Conservation (phyloP, 192 early-diverging fungal species). For the Dissophora ornata region DNA sequence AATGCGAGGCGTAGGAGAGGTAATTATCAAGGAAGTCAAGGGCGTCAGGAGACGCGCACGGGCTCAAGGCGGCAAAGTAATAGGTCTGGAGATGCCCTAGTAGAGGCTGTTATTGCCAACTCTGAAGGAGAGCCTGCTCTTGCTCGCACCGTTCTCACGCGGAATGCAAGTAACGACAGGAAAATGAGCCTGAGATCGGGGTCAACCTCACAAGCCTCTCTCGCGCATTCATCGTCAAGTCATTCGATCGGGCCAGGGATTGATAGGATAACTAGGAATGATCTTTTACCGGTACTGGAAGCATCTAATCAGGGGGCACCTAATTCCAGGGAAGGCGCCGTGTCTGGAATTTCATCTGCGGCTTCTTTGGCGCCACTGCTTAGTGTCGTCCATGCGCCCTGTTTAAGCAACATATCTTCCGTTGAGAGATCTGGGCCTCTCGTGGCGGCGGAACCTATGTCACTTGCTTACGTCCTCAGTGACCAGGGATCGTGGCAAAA, state of each 20-base stretch:
- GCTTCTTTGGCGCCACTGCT: no score
- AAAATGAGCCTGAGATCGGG: conserved; percentile 20
- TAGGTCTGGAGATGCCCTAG: neutral
- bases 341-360: conserved; percentile 15
- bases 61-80: neutral
- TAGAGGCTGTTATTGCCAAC: neutral
- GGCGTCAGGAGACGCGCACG: conserved; percentile 1
- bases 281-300: neutral
- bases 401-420: no score
- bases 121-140: neutral
- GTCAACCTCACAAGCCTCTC: neutral
- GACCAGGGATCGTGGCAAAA: conserved; percentile 55
- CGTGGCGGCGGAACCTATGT: conserved; percentile 20
- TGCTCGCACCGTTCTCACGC: conserved; percentile 1
- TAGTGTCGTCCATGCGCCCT: no score
- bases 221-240: neutral
- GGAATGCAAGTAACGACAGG: conserved; percentile 7
- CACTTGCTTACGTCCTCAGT: conserved; percentile 46
- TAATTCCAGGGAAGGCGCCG: conserved; percentile 20
- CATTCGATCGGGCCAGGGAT: neutral
- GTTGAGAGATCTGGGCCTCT: neutral
- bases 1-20: conserved; percentile 10
- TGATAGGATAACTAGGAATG: neutral
- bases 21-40: neutral
- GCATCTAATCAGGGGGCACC: conserved; percentile 14